Evolutionary conservation across 2,329 filamentous ascomycete species (phyloP), one percentile per base, ranked within the genome.

Genomic region (Xylaria sp.): DNA sequence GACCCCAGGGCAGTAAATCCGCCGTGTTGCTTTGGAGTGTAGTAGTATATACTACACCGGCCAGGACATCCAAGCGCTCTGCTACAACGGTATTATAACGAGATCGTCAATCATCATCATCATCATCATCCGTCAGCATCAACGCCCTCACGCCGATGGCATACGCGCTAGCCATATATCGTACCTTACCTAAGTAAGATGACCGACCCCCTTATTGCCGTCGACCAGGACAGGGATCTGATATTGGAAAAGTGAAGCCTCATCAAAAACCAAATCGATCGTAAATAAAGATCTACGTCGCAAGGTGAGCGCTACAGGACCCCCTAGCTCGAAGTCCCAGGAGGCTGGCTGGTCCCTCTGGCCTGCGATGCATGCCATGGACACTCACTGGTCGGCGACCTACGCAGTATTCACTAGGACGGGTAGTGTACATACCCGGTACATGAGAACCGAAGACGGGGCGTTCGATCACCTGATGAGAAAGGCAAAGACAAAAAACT

Each of bases 251-350:
- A 11, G 11, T 31, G 36, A 65, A 7, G 47, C 55, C 45, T 58
- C 49, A 20, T 44, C 51, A 58, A 31, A 60, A 58, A 49, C 55
- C 47, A 57, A 67, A 67, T 64, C 64, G 67, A 67, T 67, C 64
- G 64, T 62, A 67, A 65, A 65, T 67, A 67, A 55, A 65, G 67
- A 67, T 69, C 61, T 67, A 61, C 65, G 47, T 51, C 38, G 38
- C n/a, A 38, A 61, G 55, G 47, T 49, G 54, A 54, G 47, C 47
- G 53, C 63, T 44, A 58, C 53, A 58, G 64, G 59, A 55, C 31
- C 58, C 49, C 60, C 45, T 63, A 55, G 59, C 54, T 63, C 54
- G 50, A n/a, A 56, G 54, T 63, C 59, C 65, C 65, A 67, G 54
- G 64, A 63, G 64, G 64, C 54, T 59, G 63, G 63, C 63, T 62